Evolutionary conservation across 208 protist genomes (phyloP).

Genomic region (Trypanosoma boissoni): DNA sequence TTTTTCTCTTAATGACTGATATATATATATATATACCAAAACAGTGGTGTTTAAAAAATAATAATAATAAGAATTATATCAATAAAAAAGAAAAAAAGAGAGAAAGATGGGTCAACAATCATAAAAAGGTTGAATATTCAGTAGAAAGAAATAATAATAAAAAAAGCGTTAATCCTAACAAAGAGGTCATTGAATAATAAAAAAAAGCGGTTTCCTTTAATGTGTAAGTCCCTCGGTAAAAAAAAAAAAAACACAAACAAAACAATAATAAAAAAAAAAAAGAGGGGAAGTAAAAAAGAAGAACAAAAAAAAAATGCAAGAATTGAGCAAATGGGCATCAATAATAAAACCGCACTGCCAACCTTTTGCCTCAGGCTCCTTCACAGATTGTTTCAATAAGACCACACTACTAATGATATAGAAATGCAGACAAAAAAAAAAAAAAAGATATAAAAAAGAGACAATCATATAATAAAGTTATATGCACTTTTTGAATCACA

Average conservation of each 20-base stretch:
- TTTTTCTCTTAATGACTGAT: too few species aligned
- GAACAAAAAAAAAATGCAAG: not conserved
- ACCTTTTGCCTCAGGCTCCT: not conserved
- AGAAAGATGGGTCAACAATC: not conserved
- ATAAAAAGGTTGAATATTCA: not conserved
- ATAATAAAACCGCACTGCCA: not conserved
- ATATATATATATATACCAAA: not conserved
- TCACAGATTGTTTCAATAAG: not conserved
- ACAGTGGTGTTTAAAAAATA: not conserved
- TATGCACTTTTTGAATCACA: too few species aligned
- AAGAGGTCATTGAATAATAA: not conserved
- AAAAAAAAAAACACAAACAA: not conserved
- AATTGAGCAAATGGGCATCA: not conserved
- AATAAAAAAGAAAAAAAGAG: slow-evolving; percentile 7
- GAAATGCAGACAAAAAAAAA: slow-evolving; percentile 8
- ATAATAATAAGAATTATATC: not conserved
- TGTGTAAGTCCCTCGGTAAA: not conserved
- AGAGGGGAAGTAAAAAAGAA: not conserved
- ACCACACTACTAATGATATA: slow-evolving; percentile 1
- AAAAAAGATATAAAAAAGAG: slow-evolving; percentile 4
- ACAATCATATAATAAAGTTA: not conserved
- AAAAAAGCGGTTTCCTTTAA: too few species aligned
- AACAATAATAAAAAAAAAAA: not conserved
- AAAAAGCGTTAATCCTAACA: slow-evolving; percentile 2
- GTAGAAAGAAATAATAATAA: slow-evolving; percentile 11